Percentiles rank a stretch among this genome's conserved stretches.
phyloP scores from a whole-genome alignment of 768 basidiomycete genomes.

The Amanita thiersii region DNA sequence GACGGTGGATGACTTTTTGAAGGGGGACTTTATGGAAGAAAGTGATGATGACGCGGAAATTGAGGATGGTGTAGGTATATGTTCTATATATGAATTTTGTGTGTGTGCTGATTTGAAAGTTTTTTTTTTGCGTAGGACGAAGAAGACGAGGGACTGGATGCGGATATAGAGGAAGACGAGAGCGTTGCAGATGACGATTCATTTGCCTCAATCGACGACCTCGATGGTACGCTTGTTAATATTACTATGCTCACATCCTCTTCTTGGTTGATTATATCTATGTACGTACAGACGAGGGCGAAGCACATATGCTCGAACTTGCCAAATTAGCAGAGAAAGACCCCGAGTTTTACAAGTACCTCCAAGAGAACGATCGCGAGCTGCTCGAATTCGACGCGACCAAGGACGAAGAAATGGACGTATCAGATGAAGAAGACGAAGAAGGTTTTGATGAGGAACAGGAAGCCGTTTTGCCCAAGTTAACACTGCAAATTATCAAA shows the following conservation, averaged over 20 bases:
- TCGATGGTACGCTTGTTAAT: too few species aligned
- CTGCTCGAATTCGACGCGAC: slow-evolving; percentile 72
- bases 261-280: background rate
- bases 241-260: slow-evolving; percentile 7
- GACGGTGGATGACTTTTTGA: slow-evolving; percentile 74
- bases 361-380: slow-evolving; percentile 91
- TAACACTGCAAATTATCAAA: slow-evolving; percentile 64
- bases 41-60: slow-evolving; percentile 35
- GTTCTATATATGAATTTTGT: background rate
- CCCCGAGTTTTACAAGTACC: slow-evolving; percentile 98
- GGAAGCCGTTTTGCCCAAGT: slow-evolving; percentile 43
- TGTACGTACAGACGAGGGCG: slow-evolving; percentile 51
- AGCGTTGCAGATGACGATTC: slow-evolving; percentile 50
- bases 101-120: background rate
- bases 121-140: slow-evolving; percentile 15
- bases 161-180: slow-evolving; percentile 21
- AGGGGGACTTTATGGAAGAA: slow-evolving; percentile 63
- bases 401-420: slow-evolving; percentile 28
- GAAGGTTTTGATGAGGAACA: slow-evolving; percentile 42
- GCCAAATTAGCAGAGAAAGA: slow-evolving; percentile 90
- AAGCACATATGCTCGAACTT: slow-evolving; percentile 71
- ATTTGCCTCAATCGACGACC: slow-evolving; percentile 71
- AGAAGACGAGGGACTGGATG: slow-evolving; percentile 14
- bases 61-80: slow-evolving; percentile 21
- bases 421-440: slow-evolving; percentile 34